phyloP scores from a whole-genome alignment of 768 basidiomycete species.

The Lactarius akahatsu region DNA sequence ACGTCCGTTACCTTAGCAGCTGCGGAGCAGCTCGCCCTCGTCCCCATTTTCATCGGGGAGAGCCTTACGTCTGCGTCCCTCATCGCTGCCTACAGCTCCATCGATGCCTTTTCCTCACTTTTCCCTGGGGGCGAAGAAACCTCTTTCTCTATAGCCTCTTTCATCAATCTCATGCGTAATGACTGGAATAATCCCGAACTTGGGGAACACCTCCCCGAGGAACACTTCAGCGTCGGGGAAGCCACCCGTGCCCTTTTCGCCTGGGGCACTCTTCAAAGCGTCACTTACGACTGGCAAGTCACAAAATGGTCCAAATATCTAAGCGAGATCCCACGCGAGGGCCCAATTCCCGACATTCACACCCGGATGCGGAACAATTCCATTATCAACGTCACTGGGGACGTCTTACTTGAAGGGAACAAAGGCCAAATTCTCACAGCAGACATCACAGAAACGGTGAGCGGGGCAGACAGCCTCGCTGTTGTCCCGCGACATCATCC shows the following conservation, averaged over 20 bases:
- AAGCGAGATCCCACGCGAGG: slow-evolving; percentile 63
- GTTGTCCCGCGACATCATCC: slow-evolving; percentile 30
- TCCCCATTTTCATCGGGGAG: slow-evolving; percentile 73
- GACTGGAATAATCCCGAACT: slow-evolving; percentile 65
- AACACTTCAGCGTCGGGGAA: slow-evolving; percentile 61
- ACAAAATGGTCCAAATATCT: slow-evolving; percentile 63
- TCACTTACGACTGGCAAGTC: slow-evolving; percentile 81
- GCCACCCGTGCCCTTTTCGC: slow-evolving; percentile 70
- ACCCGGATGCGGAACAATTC: slow-evolving; percentile 38
- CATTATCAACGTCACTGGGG: slow-evolving; percentile 70
- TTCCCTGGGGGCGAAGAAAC: slow-evolving; percentile 77
- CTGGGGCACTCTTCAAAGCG: slow-evolving; percentile 79
- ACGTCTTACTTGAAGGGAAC: slow-evolving; percentile 65
- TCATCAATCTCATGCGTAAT: slow-evolving; percentile 74
- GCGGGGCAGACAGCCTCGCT: slow-evolving; percentile 37
- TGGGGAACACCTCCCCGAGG: slow-evolving; percentile 54
- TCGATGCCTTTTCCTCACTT: slow-evolving; percentile 69
- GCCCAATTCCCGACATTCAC: slow-evolving; percentile 35
- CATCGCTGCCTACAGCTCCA: slow-evolving; percentile 69
- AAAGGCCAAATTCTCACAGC: slow-evolving; percentile 75
- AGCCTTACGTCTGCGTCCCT: slow-evolving; percentile 75
- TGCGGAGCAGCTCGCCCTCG: slow-evolving; percentile 69
- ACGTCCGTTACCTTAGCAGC: slow-evolving; percentile 61
- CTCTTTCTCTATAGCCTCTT: slow-evolving; percentile 76
- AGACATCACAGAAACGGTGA: slow-evolving; percentile 64